These are phyloP conservation scores for Pythium myriotylum DNA, from an alignment of 352 stramenopile species.

Conservation along the genomic window DNA sequence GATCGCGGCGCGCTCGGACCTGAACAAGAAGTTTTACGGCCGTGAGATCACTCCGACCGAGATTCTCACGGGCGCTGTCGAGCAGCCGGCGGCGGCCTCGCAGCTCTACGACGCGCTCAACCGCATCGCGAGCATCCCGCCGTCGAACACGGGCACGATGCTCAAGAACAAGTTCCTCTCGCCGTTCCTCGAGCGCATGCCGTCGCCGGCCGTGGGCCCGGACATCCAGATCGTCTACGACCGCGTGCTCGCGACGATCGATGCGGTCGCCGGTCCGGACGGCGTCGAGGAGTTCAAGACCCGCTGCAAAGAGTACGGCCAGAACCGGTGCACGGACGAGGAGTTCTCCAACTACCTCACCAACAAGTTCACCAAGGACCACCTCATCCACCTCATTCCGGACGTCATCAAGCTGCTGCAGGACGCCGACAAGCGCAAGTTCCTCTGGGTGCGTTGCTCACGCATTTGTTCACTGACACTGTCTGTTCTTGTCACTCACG, in stretches of 20 bases:
- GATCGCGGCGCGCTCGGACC: constrained; percentile 73
- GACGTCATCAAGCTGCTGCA: constrained; percentile 86
- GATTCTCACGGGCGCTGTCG: constrained; percentile 81
- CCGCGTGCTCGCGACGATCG: constrained; percentile 76
- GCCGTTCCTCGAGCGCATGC: constrained; percentile 77
- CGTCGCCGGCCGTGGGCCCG: constrained; percentile 60
- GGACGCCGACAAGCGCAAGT: constrained; percentile 82
- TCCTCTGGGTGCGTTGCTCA: constrained; percentile 75
- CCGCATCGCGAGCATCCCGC: constrained; percentile 71
- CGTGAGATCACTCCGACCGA: constrained; percentile 82
- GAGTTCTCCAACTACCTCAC: constrained; percentile 70
- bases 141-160: constrained; percentile 47
- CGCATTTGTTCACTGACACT: no score
- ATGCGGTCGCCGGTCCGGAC: constrained; percentile 48
- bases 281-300: constrained; percentile 85
- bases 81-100: constrained; percentile 78
- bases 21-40: constrained; percentile 92
- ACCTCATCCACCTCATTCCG: constrained; percentile 73
- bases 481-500: no score
- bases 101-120: constrained; percentile 85
- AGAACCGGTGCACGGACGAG: constrained; percentile 78
- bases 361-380: constrained; percentile 71
- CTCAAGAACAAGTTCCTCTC: constrained; percentile 68
- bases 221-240: constrained; percentile 88
- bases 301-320: constrained; percentile 85